These are phyloP conservation scores for Pistacia atlantica DNA, from an alignment of 345 rosid genomes.

Conservation along the genomic window DNA sequence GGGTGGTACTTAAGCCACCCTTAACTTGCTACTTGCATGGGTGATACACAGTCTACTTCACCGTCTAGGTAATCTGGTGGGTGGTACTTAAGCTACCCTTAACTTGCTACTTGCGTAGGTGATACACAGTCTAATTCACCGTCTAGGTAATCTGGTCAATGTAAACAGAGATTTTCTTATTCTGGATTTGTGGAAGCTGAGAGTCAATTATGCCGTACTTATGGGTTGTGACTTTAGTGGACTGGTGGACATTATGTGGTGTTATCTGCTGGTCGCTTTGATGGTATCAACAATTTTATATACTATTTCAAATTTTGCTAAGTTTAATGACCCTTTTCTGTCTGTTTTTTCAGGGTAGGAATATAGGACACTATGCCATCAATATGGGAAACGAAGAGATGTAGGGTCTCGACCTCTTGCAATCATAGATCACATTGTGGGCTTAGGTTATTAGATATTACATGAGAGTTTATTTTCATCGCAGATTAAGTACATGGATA, in stretches of 20 bases:
- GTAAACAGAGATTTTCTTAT: not conserved
- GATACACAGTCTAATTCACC: not conserved
- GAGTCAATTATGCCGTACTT: not conserved
- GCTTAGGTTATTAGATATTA: not conserved
- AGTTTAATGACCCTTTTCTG: not conserved
- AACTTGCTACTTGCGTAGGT: not conserved
- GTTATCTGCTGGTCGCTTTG: not conserved
- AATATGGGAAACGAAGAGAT: slow-evolving; percentile 33
- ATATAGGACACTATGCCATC: slow-evolving; percentile 53
- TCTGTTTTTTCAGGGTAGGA: slow-evolving; percentile 45
- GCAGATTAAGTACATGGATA: not conserved
- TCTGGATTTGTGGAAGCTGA: not conserved
- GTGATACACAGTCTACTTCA: not conserved
- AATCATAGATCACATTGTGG: not conserved
- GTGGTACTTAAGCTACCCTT: not conserved
- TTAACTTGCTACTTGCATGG: not conserved
- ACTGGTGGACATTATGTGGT: not conserved
- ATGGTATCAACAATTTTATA: not conserved
- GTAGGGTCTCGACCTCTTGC: not conserved
- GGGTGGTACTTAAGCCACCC: not conserved
- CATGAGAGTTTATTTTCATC: not conserved
- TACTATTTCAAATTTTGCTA: not conserved
- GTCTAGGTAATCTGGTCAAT: not conserved
- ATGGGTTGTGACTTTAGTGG: not conserved
- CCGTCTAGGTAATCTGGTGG: not conserved